phyloP scores from a whole-genome alignment of 140 eudicot species.

The Cichorium intybus region DNA sequence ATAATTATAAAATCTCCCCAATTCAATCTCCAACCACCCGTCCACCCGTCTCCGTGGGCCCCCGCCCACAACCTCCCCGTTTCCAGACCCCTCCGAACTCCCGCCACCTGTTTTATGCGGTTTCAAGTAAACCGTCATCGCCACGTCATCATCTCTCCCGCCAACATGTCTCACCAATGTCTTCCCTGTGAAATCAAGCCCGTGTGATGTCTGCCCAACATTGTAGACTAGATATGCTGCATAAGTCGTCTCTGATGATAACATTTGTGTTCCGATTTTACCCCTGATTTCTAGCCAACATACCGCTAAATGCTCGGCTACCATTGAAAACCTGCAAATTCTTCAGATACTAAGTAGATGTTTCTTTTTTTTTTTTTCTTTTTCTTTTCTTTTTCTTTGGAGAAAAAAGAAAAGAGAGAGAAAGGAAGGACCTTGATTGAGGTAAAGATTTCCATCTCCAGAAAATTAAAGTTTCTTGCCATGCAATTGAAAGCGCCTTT shows the following conservation, averaged over 20 bases:
- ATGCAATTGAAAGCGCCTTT: conserved; percentile 36
- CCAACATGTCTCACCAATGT: conserved; percentile 23
- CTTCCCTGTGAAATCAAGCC: conserved; percentile 40
- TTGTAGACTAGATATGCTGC: conserved; percentile 58
- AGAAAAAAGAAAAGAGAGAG: neutral
- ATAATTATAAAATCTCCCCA: conserved; percentile 25
- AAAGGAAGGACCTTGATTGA: conserved; percentile 43
- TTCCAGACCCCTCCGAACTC: conserved; percentile 1
- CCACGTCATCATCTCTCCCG: conserved; percentile 21
- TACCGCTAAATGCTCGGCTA: conserved; percentile 38
- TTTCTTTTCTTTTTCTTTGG: no score
- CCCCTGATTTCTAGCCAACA: conserved; percentile 64
- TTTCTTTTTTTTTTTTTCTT: no score
- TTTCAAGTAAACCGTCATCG: conserved; percentile 16
- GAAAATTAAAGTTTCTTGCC: conserved; percentile 29
- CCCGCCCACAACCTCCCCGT: neutral
- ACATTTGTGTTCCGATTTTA: conserved; percentile 27
- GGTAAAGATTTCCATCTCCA: conserved; percentile 51
- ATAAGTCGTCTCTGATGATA: conserved; percentile 48
- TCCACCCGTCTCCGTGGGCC: conserved; percentile 27
- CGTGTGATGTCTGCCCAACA: conserved; percentile 19
- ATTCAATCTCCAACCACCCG: conserved; percentile 36
- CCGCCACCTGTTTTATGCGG: conserved; percentile 3
- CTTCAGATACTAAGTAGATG: neutral
- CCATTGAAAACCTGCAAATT: conserved; percentile 46